Base-by-base conservation (phyloP, 2,329 filamentous ascomycete genomes). In the Aspergillus sp. region DNA sequence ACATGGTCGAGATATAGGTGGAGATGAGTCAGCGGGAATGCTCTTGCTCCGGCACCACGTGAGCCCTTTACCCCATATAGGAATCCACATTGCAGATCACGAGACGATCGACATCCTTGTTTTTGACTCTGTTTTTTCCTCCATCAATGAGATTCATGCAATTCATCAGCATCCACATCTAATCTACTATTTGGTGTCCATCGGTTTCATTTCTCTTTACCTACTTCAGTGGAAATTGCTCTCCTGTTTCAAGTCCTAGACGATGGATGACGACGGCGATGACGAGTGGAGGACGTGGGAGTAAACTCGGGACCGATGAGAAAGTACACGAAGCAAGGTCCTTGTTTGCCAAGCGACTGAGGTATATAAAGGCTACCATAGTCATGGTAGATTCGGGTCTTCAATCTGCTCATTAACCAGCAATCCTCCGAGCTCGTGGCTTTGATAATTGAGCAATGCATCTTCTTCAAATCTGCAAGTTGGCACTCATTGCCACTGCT, bases 61-160 rank as follows among this genome's bases (percentile, higher is more conserved):
- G 20, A 15, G n/a, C 20, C 15, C 12, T 13, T 49, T 38, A 30
- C 34, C 34, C 18, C 32, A 38, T 30, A 34, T 3, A 13, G 47
- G 20, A 36, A 39, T 7, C n/a, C n/a, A 12, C 9, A 7, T 17
- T 20, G 45, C n/a, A 38, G 47, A 49, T 49, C 47, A 11, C 4
- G 26, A 2, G 32, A 12, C 17, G 47, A 49, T 49, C 47, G 34
- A 49, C 47, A 39, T 30, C 11, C 32, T 26, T 24, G 41, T 43
- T 48, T 30, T 18, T 43, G 44, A 24, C 36, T 17, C 45, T 24
- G 32, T 26, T 30, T 53, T 44, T 30, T 39, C 26, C 36, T 45
- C 53, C 36, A 39, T 50, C 53, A 56, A 56, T 56, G 20, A 56
- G 6, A 26, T 42, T 30, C 18, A n/a, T 11, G 26, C 34, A 17